Evolutionary conservation across 495 filamentous ascomycete genomes (phyloP), one percentile per base, ranked within the genome.

Genomic region (Neurospora africana): DNA sequence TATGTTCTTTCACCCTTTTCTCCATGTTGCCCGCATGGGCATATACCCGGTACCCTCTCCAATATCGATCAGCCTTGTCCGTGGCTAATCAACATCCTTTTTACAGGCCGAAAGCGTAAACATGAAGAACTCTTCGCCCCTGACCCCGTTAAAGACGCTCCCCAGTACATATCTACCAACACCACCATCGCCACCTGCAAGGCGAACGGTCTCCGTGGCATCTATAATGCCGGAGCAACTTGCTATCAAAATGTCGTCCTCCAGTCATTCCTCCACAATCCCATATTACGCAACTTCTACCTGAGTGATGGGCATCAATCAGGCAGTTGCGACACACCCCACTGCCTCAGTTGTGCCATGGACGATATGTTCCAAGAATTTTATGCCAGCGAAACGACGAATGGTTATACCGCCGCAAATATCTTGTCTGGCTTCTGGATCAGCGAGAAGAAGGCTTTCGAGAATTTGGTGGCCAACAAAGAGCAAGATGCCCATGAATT

Each of bases 401-500:
- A 94, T 71, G 92, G 92, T 1, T 95, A 93, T 73, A 93, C 92
- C 4, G 92, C 93, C 0, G 88, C 92, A 17, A 91, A 90, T 72
- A 91, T 97, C 71, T 88, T 98, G 38, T 85, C 89, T 0, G 89
- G 89, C 0, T 91, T 92, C 74, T 95, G 93, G 93, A 89, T 91
- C 71, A 89, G 88, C 13, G 91, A 86, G 70, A 86, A 84, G 78
- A 83, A 84, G 77, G 79, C 80, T 5, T 83, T 84, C 30, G 83
- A 94, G 85, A 87, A 91, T n/a, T 86, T 97, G 35, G 91, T 93
- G 11, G 93, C 93, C n/a, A 94, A 95, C 76, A 90, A 92, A 72
- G 93, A 97, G 80, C 94, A 97, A 81, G 94, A 98, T 78, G 93
- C 94, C 2, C 94, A 98, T 79, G 94, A 98, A 77, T 98, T 94